Base-by-base conservation (phyloP, 306 rosid species). In the Castanea crenata region DNA sequence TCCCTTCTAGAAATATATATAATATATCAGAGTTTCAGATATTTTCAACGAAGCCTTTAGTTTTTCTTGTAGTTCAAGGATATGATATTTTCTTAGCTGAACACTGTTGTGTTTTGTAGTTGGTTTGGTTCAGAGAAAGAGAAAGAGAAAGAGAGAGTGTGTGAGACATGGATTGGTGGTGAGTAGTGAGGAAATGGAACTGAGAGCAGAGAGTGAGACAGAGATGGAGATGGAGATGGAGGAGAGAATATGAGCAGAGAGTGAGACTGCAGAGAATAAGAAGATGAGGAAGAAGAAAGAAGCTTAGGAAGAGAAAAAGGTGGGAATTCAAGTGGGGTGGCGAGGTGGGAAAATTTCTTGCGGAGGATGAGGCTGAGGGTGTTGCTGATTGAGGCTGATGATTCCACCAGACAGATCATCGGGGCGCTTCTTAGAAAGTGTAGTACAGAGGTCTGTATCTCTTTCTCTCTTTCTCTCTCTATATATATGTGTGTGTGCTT, bases 381-480 rank as follows among this genome's bases (percentile, higher is more conserved):
- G 2, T 79, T 96, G 61, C 82, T 96, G 76, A 97, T 91, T 38
- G 99, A 96, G 81, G 90, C 99, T 4, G 99, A 96, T 80, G 99
- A 96, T 38, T 96, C 94, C 58, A 96, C 99, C 4, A 86, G 99
- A 51, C 99, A 96, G 85, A 91, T 96, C 82, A 89, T 96, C 11
- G 79, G 93, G 11, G 97, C 98, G 25, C 97, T 96, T 83, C 98
- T 96, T 21, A 88, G 98, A 74, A 96, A 96, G 88, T 96, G 98
- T 78, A 83, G 88, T 96, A 93, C 82, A 92, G 85, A 91, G 99
- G 99, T 96, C 5, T 6, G 83, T 71, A 34, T 65, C 23, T 15
- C n/a, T 52, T 1, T 55, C 21, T 20, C 38, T 7, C 27, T 14
- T 0, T 55, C 20, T 38, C 5, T 11, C 3, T 67, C 3, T 12